phyloP scores from a whole-genome alignment of 352 stramenopile species.

The Pythium myriotylum region DNA sequence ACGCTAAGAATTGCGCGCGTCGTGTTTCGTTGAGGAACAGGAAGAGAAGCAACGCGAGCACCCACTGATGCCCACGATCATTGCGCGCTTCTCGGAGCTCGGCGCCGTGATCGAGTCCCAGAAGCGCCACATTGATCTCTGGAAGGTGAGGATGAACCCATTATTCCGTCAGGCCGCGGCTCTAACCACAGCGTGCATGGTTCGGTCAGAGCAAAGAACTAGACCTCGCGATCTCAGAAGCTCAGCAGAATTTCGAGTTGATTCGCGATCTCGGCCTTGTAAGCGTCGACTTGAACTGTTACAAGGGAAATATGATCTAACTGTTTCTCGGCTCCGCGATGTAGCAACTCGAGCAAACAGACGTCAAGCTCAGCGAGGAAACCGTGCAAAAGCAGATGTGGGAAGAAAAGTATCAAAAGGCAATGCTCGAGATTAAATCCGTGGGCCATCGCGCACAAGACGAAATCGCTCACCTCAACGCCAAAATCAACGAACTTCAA shows the following conservation, averaged over 20 bases:
- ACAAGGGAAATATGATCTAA: neutral
- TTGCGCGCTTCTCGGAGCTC: slow-evolving; percentile 74
- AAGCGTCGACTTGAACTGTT: neutral
- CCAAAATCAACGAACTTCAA: slow-evolving; percentile 51
- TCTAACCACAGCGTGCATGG: no score
- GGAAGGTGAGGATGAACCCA: slow-evolving; percentile 47
- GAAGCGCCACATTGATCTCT: slow-evolving; percentile 83
- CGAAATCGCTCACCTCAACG: slow-evolving; percentile 54
- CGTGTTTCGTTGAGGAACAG: slow-evolving; percentile 60
- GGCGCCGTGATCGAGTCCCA: slow-evolving; percentile 84
- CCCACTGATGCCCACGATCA: slow-evolving; percentile 76
- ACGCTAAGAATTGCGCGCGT: slow-evolving; percentile 1
- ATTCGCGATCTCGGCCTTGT: slow-evolving; percentile 60
- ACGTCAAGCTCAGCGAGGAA: slow-evolving; percentile 53
- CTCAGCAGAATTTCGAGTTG: slow-evolving; percentile 66
- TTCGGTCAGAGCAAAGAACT: slow-evolving; percentile 50
- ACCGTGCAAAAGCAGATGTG: slow-evolving; percentile 72
- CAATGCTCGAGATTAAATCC: slow-evolving; percentile 48
- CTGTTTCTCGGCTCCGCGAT: neutral
- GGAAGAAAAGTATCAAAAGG: slow-evolving; percentile 79
- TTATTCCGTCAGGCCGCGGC: no score
- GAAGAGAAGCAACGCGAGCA: slow-evolving; percentile 77
- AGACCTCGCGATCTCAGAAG: slow-evolving; percentile 74
- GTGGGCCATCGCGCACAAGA: slow-evolving; percentile 55
- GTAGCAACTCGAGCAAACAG: slow-evolving; percentile 54